A percentile compares a stretch with the other conserved stretches of the same genome.
Evolutionary conservation across 2,329 filamentous ascomycete genomes (phyloP).

Genomic region (Fusarium sambucinum): DNA sequence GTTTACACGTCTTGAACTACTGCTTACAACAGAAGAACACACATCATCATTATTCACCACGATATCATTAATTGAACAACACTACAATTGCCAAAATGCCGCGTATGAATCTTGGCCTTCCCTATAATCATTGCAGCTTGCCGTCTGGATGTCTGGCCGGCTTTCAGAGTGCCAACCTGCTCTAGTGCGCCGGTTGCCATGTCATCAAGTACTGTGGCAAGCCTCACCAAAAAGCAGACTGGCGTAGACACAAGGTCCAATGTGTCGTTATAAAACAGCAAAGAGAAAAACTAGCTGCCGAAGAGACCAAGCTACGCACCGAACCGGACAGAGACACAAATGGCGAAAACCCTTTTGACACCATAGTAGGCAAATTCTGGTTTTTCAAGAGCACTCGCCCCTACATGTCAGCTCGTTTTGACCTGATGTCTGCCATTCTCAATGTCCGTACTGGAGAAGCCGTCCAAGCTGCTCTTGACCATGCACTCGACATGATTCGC

Average conservation of each 20-base stretch:
- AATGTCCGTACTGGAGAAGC: conserved; percentile 20
- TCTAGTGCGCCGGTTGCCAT: conserved; percentile 12
- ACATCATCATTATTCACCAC: no score
- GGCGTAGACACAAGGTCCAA: conserved; percentile 14
- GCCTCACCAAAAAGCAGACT: conserved; percentile 14
- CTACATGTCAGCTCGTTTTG: conserved; percentile 10
- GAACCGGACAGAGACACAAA: not conserved
- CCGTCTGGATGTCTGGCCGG: not conserved
- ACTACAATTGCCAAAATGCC: not conserved
- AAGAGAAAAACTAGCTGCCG: not conserved
- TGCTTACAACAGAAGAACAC: not conserved
- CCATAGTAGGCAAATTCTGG: not conserved
- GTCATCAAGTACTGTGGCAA: conserved; percentile 22
- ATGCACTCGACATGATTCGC: conserved; percentile 5
- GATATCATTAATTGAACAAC: not conserved
- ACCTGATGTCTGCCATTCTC: conserved; percentile 7
- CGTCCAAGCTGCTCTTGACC: not conserved
- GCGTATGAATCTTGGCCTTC: conserved; percentile 19
- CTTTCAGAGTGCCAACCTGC: not conserved
- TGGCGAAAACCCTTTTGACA: conserved; percentile 9
- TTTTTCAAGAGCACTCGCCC: conserved; percentile 8
- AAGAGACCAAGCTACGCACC: conserved; percentile 1
- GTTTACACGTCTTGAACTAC: not conserved
- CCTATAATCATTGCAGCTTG: conserved; percentile 11
- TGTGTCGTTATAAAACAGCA: conserved; percentile 3